Evolutionary conservation across 1,139 yeast species (phyloP).

Genomic region (Blastobotrys persicus): DNA sequence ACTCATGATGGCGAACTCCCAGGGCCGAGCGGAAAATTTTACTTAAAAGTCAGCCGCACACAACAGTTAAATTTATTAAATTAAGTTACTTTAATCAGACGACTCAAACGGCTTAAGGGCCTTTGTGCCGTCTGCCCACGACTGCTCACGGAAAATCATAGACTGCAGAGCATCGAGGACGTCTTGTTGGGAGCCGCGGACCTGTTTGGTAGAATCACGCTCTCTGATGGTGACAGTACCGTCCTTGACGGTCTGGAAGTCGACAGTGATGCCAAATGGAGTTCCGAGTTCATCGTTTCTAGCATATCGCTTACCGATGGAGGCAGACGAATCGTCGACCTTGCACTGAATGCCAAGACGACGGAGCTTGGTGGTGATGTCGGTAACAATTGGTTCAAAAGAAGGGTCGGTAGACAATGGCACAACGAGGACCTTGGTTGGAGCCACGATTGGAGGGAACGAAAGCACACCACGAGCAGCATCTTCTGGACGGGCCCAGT

Average conservation of each 20-base stretch:
- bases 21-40: background rate
- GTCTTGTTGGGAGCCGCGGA: constrained; percentile 83
- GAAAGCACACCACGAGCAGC: constrained; percentile 88
- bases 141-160: constrained; percentile 67
- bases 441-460: constrained; percentile 94
- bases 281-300: constrained; percentile 99
- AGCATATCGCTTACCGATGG: constrained; percentile 97
- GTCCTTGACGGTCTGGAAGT: constrained; percentile 90
- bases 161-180: constrained; percentile 75
- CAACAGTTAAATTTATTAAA: no score
- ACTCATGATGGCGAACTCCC: constrained; percentile 2
- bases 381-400: constrained; percentile 70
- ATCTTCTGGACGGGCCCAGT: constrained; percentile 94
- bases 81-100: constrained; percentile 25
- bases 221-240: constrained; percentile 93
- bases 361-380: constrained; percentile 63
- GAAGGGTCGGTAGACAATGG: constrained; percentile 87
- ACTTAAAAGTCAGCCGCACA: constrained; percentile 2
- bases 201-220: constrained; percentile 96
- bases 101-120: constrained; percentile 34
- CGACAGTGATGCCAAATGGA: constrained; percentile 97
- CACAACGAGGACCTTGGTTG: constrained; percentile 93
- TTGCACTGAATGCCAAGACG: constrained; percentile 86
- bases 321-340: constrained; percentile 95
- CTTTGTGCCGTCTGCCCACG: constrained; percentile 87